These are phyloP conservation scores for Kalanchoe fedtschenkoi DNA, from an alignment of 164 flowering plant genomes.

Conservation along the genomic window DNA sequence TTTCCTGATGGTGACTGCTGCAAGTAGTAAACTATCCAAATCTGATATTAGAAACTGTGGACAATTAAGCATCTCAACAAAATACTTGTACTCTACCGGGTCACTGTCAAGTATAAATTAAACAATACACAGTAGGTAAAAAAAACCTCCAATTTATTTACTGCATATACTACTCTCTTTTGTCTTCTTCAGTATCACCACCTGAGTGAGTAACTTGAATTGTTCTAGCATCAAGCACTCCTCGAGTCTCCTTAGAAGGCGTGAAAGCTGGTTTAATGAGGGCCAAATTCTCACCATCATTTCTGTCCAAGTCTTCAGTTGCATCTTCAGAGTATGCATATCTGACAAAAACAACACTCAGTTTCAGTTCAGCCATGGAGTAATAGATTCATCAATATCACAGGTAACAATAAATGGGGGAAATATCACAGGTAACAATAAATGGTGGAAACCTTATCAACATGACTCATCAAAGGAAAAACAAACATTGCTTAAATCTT, in stretches of 20 bases:
- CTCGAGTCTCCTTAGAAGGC: constrained; percentile 34
- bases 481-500: background rate
- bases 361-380: background rate
- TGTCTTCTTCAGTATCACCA: constrained; percentile 62
- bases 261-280: constrained; percentile 66
- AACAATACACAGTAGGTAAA: background rate
- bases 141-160: background rate
- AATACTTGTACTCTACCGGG: background rate
- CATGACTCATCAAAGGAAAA: background rate
- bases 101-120: background rate
- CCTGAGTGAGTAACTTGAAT: constrained; percentile 18
- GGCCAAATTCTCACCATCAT: constrained; percentile 35
- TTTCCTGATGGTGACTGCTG: too few species aligned
- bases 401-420: background rate
- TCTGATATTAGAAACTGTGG: background rate
- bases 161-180: constrained; percentile 39
- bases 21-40: too few species aligned
- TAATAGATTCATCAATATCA: background rate
- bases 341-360: constrained; percentile 23
- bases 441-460: background rate
- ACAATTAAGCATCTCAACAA: background rate
- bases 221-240: constrained; percentile 26
- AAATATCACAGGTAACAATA: background rate
- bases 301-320: constrained; percentile 78
- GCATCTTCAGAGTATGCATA: constrained; percentile 75